Evolutionary conservation across 2,329 filamentous ascomycete species (phyloP), one percentile per base, ranked within the genome.

Genomic region (Cladobotryum protrusum): DNA sequence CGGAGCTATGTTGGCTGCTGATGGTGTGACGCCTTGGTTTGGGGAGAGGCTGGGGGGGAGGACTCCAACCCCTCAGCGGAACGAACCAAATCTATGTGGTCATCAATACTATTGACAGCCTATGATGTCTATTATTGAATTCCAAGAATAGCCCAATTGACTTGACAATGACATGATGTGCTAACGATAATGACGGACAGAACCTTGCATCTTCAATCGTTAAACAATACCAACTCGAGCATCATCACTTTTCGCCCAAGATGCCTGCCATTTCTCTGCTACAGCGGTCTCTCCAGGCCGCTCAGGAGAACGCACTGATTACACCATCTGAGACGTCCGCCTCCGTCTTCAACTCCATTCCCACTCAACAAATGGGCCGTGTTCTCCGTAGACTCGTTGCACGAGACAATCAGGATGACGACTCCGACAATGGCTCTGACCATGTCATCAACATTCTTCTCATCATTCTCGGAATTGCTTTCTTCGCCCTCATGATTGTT

Each of bases 381-480:
- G 24, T 32, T 5, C 8, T 43, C 11, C 17, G 19, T 2, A 43
- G 14, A 15, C 41, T 43, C 9, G 41, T 43, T 24, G 39, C 37
- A 12, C 37, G 37, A 15, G 44, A 41, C 37, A 35, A 32, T 45
- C 47, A 45, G 46, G 29, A 44, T 35, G 49, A 53, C 59, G 70
- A 69, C 53, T 61, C 71, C 52, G 64, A 65, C 53, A 73, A 76
- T 56, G 71, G 70, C 52, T 71, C 73, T 59, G 73, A 86, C 58
- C 80, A 75, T 54, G 83, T 87, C 72, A 76, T 91, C 66, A 83
- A 89, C 63, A 80, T 95, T 40, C 74, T 96, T 65, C 86, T 95
- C 60, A 79, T 82, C 52, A 79, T 97, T 49, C 76, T 97, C 59
- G 83, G 85, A 55, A 76, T 99, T 42, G 73, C 92, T 59, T 81